Percentiles rank a stretch among this genome's conserved stretches.
These are phyloP conservation scores for Synchytrium microbalum DNA, from an alignment of 371 early-diverging fungal genomes.

Conservation along the genomic window DNA sequence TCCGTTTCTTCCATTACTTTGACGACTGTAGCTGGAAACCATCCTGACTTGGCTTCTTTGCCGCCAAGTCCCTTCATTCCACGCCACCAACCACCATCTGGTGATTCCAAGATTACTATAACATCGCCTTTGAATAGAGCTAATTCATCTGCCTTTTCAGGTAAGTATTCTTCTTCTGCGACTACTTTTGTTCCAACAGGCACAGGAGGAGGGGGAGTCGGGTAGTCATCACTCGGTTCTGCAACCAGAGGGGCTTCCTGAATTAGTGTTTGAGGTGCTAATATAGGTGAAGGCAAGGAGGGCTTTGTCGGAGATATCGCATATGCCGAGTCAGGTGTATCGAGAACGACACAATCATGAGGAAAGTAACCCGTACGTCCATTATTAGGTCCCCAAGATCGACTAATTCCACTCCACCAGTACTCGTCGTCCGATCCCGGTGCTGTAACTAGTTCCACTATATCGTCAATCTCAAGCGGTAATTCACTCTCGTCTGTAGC, in stretches of 20 bases:
- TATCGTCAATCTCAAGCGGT: conserved; percentile 33
- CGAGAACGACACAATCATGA: conserved; percentile 22
- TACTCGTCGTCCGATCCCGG: conserved; percentile 26
- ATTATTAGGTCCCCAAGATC: conserved; percentile 35
- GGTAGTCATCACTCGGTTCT: conserved; percentile 10
- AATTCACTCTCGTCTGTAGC: conserved; percentile 29
- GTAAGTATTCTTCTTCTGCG: conserved; percentile 24
- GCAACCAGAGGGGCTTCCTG: conserved; percentile 8
- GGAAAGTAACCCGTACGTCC: conserved; percentile 44
- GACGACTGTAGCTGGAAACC: conserved; percentile 43
- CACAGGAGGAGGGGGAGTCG: conserved; percentile 20
- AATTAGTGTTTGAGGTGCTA: conserved; percentile 5
- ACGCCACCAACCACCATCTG: conserved; percentile 49
- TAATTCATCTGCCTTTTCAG: conserved; percentile 40
- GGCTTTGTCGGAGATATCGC: conserved; percentile 4
- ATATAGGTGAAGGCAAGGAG: background rate
- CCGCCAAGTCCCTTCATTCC: conserved; percentile 37
- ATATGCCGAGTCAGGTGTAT: conserved; percentile 18
- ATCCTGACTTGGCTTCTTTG: conserved; percentile 34
- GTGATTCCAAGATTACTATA: conserved; percentile 38
- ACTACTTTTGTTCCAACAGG: conserved; percentile 34
- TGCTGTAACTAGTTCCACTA: conserved; percentile 29
- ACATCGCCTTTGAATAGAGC: conserved; percentile 30
- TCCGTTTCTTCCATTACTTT: conserved; percentile 7
- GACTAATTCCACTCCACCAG: conserved; percentile 41